Conservation (phyloP, 148 eudicot genomes). For the Heliamphora exappendiculata region DNA sequence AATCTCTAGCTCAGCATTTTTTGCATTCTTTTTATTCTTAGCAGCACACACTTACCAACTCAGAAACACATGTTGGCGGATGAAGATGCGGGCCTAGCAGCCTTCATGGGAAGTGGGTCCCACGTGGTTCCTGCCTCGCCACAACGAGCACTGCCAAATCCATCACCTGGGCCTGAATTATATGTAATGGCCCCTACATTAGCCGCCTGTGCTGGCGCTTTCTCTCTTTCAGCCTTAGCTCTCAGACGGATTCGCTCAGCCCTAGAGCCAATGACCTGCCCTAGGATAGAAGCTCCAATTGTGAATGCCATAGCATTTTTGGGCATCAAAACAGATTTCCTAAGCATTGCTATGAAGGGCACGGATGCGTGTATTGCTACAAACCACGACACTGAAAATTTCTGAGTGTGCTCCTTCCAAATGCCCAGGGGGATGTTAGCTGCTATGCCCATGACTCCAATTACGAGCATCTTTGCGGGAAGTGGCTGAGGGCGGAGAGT, state of each 20-base stretch:
- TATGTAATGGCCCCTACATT: slow-evolving; percentile 5
- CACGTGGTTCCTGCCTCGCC: slow-evolving; percentile 26
- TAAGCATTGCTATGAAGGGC: slow-evolving; percentile 81
- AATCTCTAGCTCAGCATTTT: neutral
- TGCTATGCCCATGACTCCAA: slow-evolving; percentile 60
- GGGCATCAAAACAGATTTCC: slow-evolving; percentile 77
- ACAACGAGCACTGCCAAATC: slow-evolving; percentile 15
- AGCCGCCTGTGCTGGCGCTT: slow-evolving; percentile 13
- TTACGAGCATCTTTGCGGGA: slow-evolving; percentile 51
- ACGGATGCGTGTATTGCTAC: slow-evolving; percentile 81
- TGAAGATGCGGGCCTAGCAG: slow-evolving; percentile 20
- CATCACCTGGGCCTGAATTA: slow-evolving; percentile 14
- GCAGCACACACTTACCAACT: neutral
- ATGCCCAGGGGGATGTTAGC: slow-evolving; percentile 70
- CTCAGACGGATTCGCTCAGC: slow-evolving; percentile 62
- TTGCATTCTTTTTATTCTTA: neutral
- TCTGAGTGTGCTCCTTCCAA: slow-evolving; percentile 74
- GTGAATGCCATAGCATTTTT: slow-evolving; percentile 76
- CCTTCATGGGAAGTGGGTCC: slow-evolving; percentile 23
- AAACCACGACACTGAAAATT: slow-evolving; percentile 72
- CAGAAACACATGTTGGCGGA: slow-evolving; percentile 39
- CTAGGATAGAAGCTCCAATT: slow-evolving; percentile 67
- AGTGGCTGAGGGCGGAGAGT: slow-evolving; percentile 69
- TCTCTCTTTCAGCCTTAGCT: slow-evolving; percentile 31
- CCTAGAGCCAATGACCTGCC: slow-evolving; percentile 73